Evolutionary conservation across 768 basidiomycete species (phyloP), one percentile per base, ranked within the genome.

Genomic region (Astraeus odoratus): DNA sequence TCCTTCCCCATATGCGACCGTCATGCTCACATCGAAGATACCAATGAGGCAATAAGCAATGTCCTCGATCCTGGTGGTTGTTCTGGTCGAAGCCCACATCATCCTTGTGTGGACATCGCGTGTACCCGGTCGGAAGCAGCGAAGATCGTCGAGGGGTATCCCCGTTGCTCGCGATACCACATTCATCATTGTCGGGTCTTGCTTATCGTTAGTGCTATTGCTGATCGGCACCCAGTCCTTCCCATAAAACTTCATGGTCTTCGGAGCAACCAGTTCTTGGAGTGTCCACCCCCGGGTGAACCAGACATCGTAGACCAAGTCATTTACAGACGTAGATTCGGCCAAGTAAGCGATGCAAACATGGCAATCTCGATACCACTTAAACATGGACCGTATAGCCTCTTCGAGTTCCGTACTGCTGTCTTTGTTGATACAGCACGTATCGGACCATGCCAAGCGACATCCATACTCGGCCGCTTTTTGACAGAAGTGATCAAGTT

Each of bases 1-100:
- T 5, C 54, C 52, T 39, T 51, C 52, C 13, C 54, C 52, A 23
- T 55, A 54, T 23, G 39, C 43, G 23, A 43, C 48, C 2, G 46
- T 27, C 22, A 55, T 30, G 22, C 33, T 42, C 18, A 50, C 43
- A 25, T 54, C 36, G 18, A 55, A 42, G 7, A 55, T 35, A n/a
- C 49, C 43, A 20, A 55, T 19, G 20, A 55, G 37, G 12, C 38
- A 54, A 27, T 55, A 55, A 8, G 52, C 49, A 10, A 22, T 47
- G 26, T 55, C 49, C 29, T 54, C 54, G 19, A 35, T 23, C 20
- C 37, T 47, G 9, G 52, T 55, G 18, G 52, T 55, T 16, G 10
- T 51, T 22, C 54, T 22, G 29, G 38, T 47, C 16, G 52, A 50
- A 3, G 52, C 54, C 54, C 49, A 51, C 9, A 15, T 10, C 25